Evolutionary conservation across 2,329 filamentous ascomycete genomes (phyloP), one percentile per base, ranked within the genome.

Genomic region (Allantophomopsis lycopodina): DNA sequence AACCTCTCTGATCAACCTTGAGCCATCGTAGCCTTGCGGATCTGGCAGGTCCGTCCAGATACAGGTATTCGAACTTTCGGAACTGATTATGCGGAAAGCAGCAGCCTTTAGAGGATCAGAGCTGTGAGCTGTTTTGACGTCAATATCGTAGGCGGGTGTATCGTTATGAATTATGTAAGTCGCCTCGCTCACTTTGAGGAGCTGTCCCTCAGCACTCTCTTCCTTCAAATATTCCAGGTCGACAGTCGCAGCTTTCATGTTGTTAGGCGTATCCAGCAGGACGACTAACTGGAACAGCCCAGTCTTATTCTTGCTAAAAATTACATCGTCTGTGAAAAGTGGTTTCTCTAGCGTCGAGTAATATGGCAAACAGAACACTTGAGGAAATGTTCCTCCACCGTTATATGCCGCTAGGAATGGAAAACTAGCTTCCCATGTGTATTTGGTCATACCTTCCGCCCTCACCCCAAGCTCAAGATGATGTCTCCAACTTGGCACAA

Each of bases 271-370:
- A 7, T 48, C 40, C 2, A 53, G 43, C 17, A 57, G 48, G 2
- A 57, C 48, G 8, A 60, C 44, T 5, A 60, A 23, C 31, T 59
- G 56, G 21, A 61, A 58, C 2, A 58, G 35, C 1, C 50, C 50
- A 8, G 32, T 51, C 37, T 56, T 58, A 0, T 41, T 36, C 6
- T 35, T 23, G 1, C 38, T 35, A 40, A 57, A 60, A 7, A 60
- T 50, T 2, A 55, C 43, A 41, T 59, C 56, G 35, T 60, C 58
- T 2, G 51, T 60, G 40, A 60, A 58, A 5, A 35, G 34, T 11
- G 36, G 36, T 20, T 55, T 35, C 6, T 33, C 28, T 7, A 35
- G 34, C 2, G 36, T 40, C 5, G 30, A 28, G 7, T 37, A 32
- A 7, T 46, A n/a, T 3, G 46, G 38, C 17, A 42, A 47, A 35